Evolutionary conservation across 1,139 yeast genomes (phyloP), one percentile per base, ranked within the genome.

Genomic region (Kodamaea suecica): DNA sequence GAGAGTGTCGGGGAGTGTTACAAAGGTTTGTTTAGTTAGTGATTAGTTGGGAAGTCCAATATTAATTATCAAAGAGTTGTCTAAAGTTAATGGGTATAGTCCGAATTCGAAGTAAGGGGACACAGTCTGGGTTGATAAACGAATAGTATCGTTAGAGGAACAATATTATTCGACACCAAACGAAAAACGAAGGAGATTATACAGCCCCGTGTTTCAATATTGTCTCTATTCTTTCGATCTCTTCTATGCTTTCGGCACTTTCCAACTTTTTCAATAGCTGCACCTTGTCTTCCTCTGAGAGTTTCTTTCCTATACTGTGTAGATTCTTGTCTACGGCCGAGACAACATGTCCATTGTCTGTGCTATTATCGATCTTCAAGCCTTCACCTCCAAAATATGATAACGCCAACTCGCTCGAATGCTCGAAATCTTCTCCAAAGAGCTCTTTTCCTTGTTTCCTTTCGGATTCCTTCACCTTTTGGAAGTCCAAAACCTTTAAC

Each of bases 141-240:
- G n/a, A n/a, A n/a, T n/a, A n/a, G n/a, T n/a, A n/a, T n/a, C n/a
- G n/a, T n/a, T n/a, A n/a, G n/a, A n/a, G n/a, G n/a, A n/a, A n/a
- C n/a, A n/a, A n/a, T n/a, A n/a, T n/a, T n/a, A n/a, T n/a, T n/a
- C n/a, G n/a, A n/a, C n/a, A n/a, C n/a, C n/a, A n/a, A n/a, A n/a
- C n/a, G n/a, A n/a, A n/a, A n/a, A n/a, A n/a, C n/a, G 21, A 6
- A 9, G 6, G 8, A 19, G 21, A 6, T 19, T 9, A 19, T 9
- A 19, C 21, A 19, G 9, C 21, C 6, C 21, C 21, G 21, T 19
- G 21, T 19, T 19, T 57, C 36, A 76, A 55, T 2, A 72, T 65
- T 23, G 63, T 61, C 53, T 86, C 95, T 19, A 88, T 74, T 34
- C 77, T 61, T 43, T 82, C 86, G 10, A 88, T 82, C 45, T 88